phyloP scores from a whole-genome alignment of 495 filamentous ascomycete species.

The Penicillium dipodomyicola region DNA sequence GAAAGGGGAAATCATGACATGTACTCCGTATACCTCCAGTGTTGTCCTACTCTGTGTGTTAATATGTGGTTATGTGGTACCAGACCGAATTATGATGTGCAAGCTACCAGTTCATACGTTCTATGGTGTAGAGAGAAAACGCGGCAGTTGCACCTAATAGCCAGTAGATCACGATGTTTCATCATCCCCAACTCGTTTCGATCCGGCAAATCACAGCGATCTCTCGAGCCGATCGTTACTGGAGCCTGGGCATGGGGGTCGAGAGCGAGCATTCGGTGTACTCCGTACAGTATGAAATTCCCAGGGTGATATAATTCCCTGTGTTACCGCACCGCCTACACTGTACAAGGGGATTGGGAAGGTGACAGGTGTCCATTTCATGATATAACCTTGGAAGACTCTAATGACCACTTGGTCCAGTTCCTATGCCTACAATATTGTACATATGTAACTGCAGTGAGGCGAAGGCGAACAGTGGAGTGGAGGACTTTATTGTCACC shows the following conservation, averaged over 20 bases:
- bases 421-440: not conserved
- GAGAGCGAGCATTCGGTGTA: not conserved
- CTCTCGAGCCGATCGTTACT: not conserved
- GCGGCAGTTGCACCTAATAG: not conserved
- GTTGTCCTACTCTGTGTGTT: not conserved
- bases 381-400: not conserved
- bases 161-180: not conserved
- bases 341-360: not conserved
- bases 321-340: not conserved
- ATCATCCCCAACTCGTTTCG: not conserved
- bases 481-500: not conserved
- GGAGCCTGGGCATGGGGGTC: not conserved
- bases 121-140: no score
- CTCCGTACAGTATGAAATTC: not conserved
- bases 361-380: not conserved
- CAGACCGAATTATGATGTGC: not conserved
- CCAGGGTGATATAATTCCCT: not conserved
- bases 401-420: not conserved
- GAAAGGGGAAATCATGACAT: not conserved
- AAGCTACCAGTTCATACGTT: not conserved
- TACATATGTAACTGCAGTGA: not conserved
- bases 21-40: not conserved
- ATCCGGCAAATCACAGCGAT: conserved; percentile 5
- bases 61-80: not conserved
- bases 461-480: not conserved